Percentiles rank a stretch among this genome's conserved stretches.
These are phyloP conservation scores for Apophysomyces ossiformis DNA, from an alignment of 371 early-diverging fungal species.

Conservation along the genomic window DNA sequence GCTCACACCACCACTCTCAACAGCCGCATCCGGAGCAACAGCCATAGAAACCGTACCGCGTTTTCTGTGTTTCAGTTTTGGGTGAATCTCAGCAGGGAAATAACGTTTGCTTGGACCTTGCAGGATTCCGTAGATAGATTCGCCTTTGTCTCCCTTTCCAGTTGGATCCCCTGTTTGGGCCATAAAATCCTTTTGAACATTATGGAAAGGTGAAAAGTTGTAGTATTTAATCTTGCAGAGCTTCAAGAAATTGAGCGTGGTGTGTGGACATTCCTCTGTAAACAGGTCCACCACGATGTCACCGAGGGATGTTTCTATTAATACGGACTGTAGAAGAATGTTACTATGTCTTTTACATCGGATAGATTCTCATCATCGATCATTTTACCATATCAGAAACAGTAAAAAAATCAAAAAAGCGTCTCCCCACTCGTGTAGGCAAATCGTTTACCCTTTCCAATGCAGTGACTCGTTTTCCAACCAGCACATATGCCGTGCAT, in stretches of 20 bases:
- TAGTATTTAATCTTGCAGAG: constrained; percentile 95
- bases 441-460: not conserved
- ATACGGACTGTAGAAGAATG: constrained; percentile 57
- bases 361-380: not conserved
- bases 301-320: constrained; percentile 91
- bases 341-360: not conserved
- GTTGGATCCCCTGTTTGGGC: constrained; percentile 90
- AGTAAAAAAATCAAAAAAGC: not conserved
- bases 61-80: constrained; percentile 83
- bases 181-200: constrained; percentile 88
- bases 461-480: not conserved
- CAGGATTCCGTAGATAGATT: constrained; percentile 72
- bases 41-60: constrained; percentile 91
- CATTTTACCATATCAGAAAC: not conserved
- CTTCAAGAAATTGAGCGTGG: constrained; percentile 89
- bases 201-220: constrained; percentile 87
- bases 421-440: not conserved
- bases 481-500: too few relatives aligned
- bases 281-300: constrained; percentile 94
- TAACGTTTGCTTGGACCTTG: constrained; percentile 57
- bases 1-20: constrained; percentile 57
- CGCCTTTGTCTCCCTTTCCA: constrained; percentile 83
- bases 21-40: constrained; percentile 52
- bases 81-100: constrained; percentile 86
- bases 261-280: constrained; percentile 74